Conservation (phyloP, 495 filamentous ascomycete genomes). For the Neurospora sp. region DNA sequence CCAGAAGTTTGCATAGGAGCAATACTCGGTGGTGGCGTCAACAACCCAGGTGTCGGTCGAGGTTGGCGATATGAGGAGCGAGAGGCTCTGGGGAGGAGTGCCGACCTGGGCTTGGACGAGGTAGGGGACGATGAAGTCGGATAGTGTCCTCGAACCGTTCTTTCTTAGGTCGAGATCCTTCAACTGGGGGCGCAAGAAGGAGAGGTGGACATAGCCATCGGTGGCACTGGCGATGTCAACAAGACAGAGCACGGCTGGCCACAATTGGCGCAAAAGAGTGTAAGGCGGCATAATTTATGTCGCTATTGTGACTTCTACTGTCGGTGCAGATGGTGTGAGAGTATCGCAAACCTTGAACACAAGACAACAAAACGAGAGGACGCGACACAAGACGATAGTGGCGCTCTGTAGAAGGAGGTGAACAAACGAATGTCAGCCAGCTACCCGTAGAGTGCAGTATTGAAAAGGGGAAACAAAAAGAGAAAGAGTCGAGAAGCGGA, state of each 20-base stretch:
- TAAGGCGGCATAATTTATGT: background rate
- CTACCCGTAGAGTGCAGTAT: background rate
- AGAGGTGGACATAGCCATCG: background rate
- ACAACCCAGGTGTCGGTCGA: slow-evolving; percentile 71
- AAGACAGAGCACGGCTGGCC: background rate
- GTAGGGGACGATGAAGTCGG: slow-evolving; percentile 24
- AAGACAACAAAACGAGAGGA: background rate
- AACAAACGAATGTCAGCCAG: background rate
- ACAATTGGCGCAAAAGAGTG: background rate
- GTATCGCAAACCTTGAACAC: background rate
- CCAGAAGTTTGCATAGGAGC: slow-evolving; percentile 19
- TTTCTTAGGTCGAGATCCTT: background rate
- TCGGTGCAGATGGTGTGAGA: background rate
- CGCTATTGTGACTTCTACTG: background rate
- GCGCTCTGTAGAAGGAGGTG: background rate
- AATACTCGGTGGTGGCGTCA: slow-evolving; percentile 41
- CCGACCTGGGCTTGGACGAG: slow-evolving; percentile 52
- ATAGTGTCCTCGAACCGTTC: background rate
- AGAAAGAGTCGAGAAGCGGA: background rate
- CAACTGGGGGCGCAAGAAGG: background rate
- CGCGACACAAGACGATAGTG: background rate
- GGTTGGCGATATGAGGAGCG: slow-evolving; percentile 54
- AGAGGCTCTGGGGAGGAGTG: slow-evolving; percentile 49
- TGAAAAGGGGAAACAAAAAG: background rate
- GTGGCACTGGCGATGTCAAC: background rate